A percentile compares a stretch with the other conserved stretches of the same genome.
Conservation (phyloP, 2,329 filamentous ascomycete species). For the Penicillium italicum region DNA sequence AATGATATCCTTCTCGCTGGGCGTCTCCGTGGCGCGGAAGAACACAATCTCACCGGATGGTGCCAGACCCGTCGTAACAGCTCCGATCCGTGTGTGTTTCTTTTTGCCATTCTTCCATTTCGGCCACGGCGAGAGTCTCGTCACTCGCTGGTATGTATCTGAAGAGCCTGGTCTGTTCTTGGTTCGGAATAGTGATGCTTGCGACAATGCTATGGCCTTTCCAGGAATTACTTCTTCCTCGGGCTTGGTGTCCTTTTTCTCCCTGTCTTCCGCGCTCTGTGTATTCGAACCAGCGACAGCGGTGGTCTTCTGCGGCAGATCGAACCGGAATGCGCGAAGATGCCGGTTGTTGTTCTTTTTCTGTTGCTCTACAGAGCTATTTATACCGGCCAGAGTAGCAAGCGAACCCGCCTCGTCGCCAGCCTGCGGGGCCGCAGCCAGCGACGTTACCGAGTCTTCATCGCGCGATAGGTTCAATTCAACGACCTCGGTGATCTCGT, state of each 20-base stretch:
- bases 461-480: conserved; percentile 76
- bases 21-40: conserved; percentile 64
- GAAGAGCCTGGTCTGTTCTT: conserved; percentile 29
- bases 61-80: conserved; percentile 72
- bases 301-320: conserved; percentile 44
- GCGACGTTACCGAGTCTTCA: conserved; percentile 84
- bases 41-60: conserved; percentile 73
- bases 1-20: conserved; percentile 51
- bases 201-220: conserved; percentile 48
- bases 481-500: conserved; percentile 61
- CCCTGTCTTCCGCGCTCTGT: conserved; percentile 15
- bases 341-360: conserved; percentile 77
- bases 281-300: neutral
- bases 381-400: conserved; percentile 72
- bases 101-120: conserved; percentile 35
- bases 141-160: conserved; percentile 59
- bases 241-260: conserved; percentile 9
- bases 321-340: conserved; percentile 70
- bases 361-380: conserved; percentile 70
- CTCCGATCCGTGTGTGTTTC: conserved; percentile 64
- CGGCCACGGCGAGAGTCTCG: conserved; percentile 54
- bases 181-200: conserved; percentile 50
- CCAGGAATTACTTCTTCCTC: conserved; percentile 21
- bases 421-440: conserved; percentile 64
- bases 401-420: conserved; percentile 45